Base-by-base conservation (phyloP, 1,284 basidiomycete genomes). In the Irpex sp. region DNA sequence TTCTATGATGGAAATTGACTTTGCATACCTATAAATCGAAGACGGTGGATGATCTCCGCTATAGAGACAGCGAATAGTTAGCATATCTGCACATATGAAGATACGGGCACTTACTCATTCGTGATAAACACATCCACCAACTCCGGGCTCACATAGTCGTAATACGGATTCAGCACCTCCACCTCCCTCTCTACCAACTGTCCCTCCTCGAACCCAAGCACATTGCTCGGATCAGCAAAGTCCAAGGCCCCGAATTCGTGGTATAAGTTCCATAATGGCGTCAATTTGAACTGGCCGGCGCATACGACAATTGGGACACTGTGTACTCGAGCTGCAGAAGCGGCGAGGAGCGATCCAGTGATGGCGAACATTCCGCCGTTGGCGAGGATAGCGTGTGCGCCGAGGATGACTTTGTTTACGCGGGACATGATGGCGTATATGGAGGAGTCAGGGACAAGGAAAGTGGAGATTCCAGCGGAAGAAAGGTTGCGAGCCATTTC, bases 351-450 rank as follows among this genome's bases (percentile, higher is more conserved):
- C 0, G 93, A 89, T 13, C 97, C 97, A 0, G 92, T 86, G 56
- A 92, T 85, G 1, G 94, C 91, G 71, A 97, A 95, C 81, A 98
- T 89, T 1, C 96, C 96, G 19, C 97, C 97, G 73, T 98, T 97
- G 37, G 97, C 96, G 52, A 97, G 87, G 67, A 99, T 92, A 7
- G 92, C 89, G 75, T 98, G 97, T 6, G 96, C 93, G 57, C 94
- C 94, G 58, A 98, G 84, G 66, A 98, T 88, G 67, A 98, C 91
- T 79, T 99, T 99, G 78, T 96, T 97, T 60, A 98, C 93, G 65
- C 97, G 89, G 3, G 97, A 97, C 89, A 99, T 94, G 68, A 99
- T 85, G 11, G 95, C 94, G 74, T 93, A 97, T 74, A 98, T 91
- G 48, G 94, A 94, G 15, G 93, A 94, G 77, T 98, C 97, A 48